Evolutionary conservation across 192 early-diverging fungal genomes (phyloP).

Genomic region (Coemansia sp.): DNA sequence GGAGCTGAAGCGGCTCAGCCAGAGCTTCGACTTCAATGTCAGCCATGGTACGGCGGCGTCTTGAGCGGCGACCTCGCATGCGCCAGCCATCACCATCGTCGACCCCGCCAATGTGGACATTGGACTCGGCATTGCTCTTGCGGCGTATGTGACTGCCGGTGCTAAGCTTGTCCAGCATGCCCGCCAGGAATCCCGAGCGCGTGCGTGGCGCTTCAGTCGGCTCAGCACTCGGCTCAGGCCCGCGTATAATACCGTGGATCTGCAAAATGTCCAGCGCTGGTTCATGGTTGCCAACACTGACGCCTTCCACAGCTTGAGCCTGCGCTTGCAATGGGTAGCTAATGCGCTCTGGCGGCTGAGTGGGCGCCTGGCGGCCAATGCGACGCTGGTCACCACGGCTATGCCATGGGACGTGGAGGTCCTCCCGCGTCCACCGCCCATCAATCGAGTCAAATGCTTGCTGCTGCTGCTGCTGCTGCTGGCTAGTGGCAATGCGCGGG

Average conservation of each 20-base stretch:
- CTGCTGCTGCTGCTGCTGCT: constrained; percentile 7
- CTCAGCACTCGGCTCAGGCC: neutral
- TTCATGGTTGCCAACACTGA: neutral
- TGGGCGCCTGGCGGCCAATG: neutral
- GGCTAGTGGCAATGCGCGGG: constrained; percentile 17
- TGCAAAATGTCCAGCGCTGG: constrained; percentile 2
- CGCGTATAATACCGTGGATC: neutral
- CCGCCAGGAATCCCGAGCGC: constrained; percentile 29
- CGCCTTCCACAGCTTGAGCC: neutral
- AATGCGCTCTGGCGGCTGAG: constrained; percentile 10
- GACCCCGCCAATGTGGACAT: neutral
- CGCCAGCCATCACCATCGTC: neutral
- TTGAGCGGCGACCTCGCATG: constrained; percentile 21
- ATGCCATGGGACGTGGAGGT: constrained; percentile 16
- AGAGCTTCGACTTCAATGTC: neutral
- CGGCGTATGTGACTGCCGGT: constrained; percentile 16
- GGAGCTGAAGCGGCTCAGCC: neutral
- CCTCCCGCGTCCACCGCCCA: constrained; percentile 12
- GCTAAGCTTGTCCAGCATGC: constrained; percentile 23
- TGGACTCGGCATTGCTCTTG: constrained; percentile 19
- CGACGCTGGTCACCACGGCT: constrained; percentile 10
- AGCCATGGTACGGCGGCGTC: constrained; percentile 24
- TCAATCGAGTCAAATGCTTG: neutral
- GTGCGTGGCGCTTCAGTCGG: neutral
- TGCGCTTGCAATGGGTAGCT: constrained; percentile 12